These are phyloP conservation scores for Candida broadrunensis DNA, from an alignment of 805 yeast genomes.

Conservation along the genomic window DNA sequence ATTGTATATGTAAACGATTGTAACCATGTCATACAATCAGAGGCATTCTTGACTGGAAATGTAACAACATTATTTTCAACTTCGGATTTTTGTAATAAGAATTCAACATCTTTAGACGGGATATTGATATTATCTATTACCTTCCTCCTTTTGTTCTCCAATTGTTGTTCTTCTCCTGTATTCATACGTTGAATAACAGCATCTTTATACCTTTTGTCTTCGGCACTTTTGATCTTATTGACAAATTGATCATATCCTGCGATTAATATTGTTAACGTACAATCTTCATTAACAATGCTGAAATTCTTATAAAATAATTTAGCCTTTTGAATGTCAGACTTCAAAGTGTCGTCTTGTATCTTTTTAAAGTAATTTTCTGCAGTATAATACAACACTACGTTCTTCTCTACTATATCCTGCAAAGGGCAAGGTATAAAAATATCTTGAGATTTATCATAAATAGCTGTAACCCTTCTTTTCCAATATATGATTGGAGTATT, in stretches of 20 bases:
- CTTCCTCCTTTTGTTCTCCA: conserved; percentile 4
- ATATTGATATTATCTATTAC: conserved; percentile 6
- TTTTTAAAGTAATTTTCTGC: conserved; percentile 41
- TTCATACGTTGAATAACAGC: conserved; percentile 23
- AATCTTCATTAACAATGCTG: conserved; percentile 2
- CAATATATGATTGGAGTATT: conserved; percentile 47
- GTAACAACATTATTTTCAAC: conserved; percentile 46
- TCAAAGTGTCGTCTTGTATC: conserved; percentile 1
- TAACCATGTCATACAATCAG: conserved; percentile 52
- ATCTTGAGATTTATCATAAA: conserved; percentile 47
- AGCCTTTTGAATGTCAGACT: conserved; percentile 1
- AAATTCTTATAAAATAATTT: not conserved
- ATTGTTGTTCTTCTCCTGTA: conserved; percentile 2
- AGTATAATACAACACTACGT: conserved; percentile 42
- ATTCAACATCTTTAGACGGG: conserved; percentile 34
- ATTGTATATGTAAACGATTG: conserved; percentile 57
- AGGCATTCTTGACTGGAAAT: conserved; percentile 45
- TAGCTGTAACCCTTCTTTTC: conserved; percentile 47
- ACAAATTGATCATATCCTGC: conserved; percentile 49
- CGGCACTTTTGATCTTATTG: conserved; percentile 40
- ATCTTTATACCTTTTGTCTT: conserved; percentile 42
- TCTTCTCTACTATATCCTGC: conserved; percentile 41
- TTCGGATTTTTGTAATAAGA: conserved; percentile 43
- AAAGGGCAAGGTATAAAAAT: conserved; percentile 52
- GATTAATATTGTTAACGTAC: conserved; percentile 41